Percentiles rank a stretch among this genome's conserved stretches.
phyloP scores from a whole-genome alignment of 257 asterid species.

The Solanum ahanhuiri region DNA sequence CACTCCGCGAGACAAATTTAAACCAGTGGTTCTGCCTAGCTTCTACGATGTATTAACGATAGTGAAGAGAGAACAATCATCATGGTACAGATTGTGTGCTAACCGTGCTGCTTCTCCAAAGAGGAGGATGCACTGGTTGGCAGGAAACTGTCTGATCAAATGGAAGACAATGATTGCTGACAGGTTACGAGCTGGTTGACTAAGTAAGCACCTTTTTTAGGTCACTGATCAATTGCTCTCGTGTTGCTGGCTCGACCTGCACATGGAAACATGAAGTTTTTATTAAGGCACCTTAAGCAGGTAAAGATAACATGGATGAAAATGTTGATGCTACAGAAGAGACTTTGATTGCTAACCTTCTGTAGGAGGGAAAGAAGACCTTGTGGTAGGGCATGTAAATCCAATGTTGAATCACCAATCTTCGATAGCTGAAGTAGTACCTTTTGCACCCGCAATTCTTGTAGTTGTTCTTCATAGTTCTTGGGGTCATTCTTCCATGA shows the following conservation, averaged over 20 bases:
- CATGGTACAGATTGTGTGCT: neutral
- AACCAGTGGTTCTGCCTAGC: neutral
- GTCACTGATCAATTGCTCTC: constrained; percentile 49
- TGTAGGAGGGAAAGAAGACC: constrained; percentile 67
- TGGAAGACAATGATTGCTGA: neutral
- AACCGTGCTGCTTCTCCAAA: neutral
- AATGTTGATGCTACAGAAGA: neutral
- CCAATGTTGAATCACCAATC: constrained; percentile 60
- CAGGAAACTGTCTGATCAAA: neutral
- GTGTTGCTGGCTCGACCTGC: constrained; percentile 68
- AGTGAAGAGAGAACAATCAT: neutral
- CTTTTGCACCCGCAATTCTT: constrained; percentile 52
- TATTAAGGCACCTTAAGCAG: neutral
- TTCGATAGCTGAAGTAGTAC: constrained; percentile 51
- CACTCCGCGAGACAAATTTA: neutral
- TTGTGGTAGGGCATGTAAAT: constrained; percentile 64
- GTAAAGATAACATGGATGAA: neutral
- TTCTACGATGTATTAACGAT: neutral
- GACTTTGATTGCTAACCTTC: constrained; percentile 31
- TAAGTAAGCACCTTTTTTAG: constrained; percentile 42
- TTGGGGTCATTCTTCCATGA: constrained; percentile 62
- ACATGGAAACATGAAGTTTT: neutral
- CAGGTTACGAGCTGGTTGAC: neutral
- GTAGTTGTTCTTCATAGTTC: constrained; percentile 60
- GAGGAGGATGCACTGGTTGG: neutral